A percentile compares a stretch with the other conserved stretches of the same genome.
Conservation (phyloP, 2,329 filamentous ascomycete genomes). For the Penicillium sclerotigenum region DNA sequence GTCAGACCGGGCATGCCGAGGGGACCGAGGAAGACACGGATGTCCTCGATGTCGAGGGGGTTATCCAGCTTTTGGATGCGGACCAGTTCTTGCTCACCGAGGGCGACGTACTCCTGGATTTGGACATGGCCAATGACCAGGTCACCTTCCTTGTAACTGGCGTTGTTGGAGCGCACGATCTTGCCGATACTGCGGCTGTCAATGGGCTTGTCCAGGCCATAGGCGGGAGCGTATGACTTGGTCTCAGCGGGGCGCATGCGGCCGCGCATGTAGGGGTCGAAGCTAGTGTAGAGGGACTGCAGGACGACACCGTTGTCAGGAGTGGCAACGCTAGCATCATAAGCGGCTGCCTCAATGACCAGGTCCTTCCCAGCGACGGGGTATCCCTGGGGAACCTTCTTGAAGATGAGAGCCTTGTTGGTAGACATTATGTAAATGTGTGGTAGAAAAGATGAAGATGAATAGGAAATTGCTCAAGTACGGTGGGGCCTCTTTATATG, state of each 20-base stretch:
- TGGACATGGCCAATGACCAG: slow-evolving; percentile 57
- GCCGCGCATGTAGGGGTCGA: slow-evolving; percentile 81
- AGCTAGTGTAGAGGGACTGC: slow-evolving; percentile 70
- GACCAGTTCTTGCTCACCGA: slow-evolving; percentile 49
- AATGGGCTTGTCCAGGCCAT: slow-evolving; percentile 61
- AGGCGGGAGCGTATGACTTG: slow-evolving; percentile 68
- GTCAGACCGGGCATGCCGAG: slow-evolving; percentile 77
- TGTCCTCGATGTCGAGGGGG: slow-evolving; percentile 51
- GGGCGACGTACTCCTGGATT: slow-evolving; percentile 65
- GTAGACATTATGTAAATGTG: slow-evolving; percentile 25
- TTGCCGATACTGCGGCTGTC: slow-evolving; percentile 62
- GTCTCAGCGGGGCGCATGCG: slow-evolving; percentile 64
- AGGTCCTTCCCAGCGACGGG: slow-evolving; percentile 71
- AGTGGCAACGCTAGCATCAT: slow-evolving; percentile 58
- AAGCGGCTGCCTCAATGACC: slow-evolving; percentile 60
- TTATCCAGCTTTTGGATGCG: slow-evolving; percentile 61
- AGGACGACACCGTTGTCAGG: slow-evolving; percentile 65
- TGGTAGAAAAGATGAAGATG: background rate
- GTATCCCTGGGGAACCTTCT: slow-evolving; percentile 61
- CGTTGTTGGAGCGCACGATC: slow-evolving; percentile 66
- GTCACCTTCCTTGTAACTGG: slow-evolving; percentile 65
- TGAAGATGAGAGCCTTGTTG: slow-evolving; percentile 77
- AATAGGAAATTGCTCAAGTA: background rate
- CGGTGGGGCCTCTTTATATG: slow-evolving; percentile 9
- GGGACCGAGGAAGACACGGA: slow-evolving; percentile 65